Conservation (phyloP, 345 rosid genomes). For the Atalantia buxifolia region DNA sequence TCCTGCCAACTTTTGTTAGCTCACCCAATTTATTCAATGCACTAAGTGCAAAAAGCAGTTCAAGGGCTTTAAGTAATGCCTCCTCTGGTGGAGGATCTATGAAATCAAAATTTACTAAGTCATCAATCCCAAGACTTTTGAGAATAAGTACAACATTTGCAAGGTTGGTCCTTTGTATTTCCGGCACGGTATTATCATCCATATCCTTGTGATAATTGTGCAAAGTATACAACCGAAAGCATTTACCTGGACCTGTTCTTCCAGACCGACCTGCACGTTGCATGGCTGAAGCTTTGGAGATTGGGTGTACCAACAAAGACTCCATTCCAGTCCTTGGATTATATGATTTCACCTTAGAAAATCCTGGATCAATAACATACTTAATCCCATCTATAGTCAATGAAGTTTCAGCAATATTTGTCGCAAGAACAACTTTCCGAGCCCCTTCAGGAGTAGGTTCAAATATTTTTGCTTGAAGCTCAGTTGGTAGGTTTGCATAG, state of each 20-base stretch:
- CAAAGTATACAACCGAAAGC: slow-evolving; percentile 83
- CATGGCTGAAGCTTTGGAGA: slow-evolving; percentile 94
- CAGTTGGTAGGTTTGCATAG: slow-evolving; percentile 95
- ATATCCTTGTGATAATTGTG: slow-evolving; percentile 78
- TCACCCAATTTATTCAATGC: slow-evolving; percentile 92
- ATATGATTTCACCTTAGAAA: slow-evolving; percentile 92
- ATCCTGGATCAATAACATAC: slow-evolving; percentile 96
- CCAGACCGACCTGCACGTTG: slow-evolving; percentile 98
- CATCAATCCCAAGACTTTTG: slow-evolving; percentile 98
- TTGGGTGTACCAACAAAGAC: slow-evolving; percentile 80
- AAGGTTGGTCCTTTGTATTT: slow-evolving; percentile 92
- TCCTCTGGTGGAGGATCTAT: slow-evolving; percentile 99
- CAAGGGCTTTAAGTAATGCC: slow-evolving; percentile 86
- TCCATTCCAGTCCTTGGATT: slow-evolving; percentile 99
- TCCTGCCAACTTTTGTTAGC: slow-evolving; percentile 89
- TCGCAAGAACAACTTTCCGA: slow-evolving; percentile 90
- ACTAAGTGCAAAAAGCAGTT: slow-evolving; percentile 79
- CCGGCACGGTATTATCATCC: slow-evolving; percentile 91
- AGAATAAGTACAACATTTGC: slow-evolving; percentile 90
- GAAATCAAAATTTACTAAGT: slow-evolving; percentile 84
- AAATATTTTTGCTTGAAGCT: slow-evolving; percentile 94
- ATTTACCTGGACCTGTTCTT: slow-evolving; percentile 93
- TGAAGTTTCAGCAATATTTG: slow-evolving; percentile 98
- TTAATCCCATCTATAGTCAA: slow-evolving; percentile 90
- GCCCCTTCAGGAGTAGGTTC: slow-evolving; percentile 98